Conservation (phyloP, 345 rosid species). For the Draba incana region DNA sequence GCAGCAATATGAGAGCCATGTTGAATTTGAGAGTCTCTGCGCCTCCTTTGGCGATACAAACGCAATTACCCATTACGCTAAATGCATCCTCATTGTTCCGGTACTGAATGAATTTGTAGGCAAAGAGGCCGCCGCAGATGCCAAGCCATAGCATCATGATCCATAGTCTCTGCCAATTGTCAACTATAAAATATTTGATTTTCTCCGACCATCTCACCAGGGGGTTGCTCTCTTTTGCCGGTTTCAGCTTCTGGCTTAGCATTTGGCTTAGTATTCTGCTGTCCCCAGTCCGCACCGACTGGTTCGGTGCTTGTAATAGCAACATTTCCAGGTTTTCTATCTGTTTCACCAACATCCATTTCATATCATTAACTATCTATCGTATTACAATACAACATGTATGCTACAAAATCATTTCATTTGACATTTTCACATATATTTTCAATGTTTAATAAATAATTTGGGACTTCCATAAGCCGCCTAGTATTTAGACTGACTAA, state of each 20-base stretch:
- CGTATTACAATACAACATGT: background rate
- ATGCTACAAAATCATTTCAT: background rate
- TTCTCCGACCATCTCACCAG: slow-evolving; percentile 47
- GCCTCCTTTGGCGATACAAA: slow-evolving; percentile 82
- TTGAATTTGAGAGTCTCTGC: slow-evolving; percentile 88
- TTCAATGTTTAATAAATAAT: background rate
- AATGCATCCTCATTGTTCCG: slow-evolving; percentile 48
- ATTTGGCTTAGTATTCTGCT: slow-evolving; percentile 74
- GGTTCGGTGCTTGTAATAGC: slow-evolving; percentile 76
- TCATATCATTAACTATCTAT: slow-evolving; percentile 24
- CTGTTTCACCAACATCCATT: slow-evolving; percentile 44
- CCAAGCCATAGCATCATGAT: slow-evolving; percentile 75
- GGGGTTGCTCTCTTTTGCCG: slow-evolving; percentile 65
- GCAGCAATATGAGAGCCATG: slow-evolving; percentile 81
- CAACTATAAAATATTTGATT: slow-evolving; percentile 65
- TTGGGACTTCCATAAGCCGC: background rate
- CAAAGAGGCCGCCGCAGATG: slow-evolving; percentile 59
- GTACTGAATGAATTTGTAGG: slow-evolving; percentile 75
- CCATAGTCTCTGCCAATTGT: slow-evolving; percentile 89
- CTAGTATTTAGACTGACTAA: background rate
- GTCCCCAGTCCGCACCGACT: slow-evolving; percentile 67
- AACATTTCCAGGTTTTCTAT: slow-evolving; percentile 69
- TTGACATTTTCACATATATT: background rate
- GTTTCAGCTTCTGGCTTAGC: slow-evolving; percentile 80
- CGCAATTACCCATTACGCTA: slow-evolving; percentile 87